Evolutionary conservation across 2,329 filamentous ascomycete species (phyloP).

Genomic region (Didymella segeticola): DNA sequence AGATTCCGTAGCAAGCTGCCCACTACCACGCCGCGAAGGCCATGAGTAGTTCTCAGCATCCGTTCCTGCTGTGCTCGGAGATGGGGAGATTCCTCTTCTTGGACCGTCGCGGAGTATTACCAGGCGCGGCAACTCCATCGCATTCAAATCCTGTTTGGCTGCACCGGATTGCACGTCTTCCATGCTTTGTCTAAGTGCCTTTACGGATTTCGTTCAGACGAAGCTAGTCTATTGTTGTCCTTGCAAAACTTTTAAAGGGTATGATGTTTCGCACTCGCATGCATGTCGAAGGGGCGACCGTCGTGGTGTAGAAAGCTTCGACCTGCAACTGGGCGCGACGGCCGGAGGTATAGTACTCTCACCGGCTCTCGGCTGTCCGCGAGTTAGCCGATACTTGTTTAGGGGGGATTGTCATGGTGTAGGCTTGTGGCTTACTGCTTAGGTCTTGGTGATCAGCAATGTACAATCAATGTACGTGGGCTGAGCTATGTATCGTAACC

Average conservation of each 20-base stretch:
- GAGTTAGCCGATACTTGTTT: neutral
- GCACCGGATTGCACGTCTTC: too few species aligned
- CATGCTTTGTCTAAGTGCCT: neutral
- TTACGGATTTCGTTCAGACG: neutral
- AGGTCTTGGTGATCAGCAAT: neutral
- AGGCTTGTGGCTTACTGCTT: neutral
- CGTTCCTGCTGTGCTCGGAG: neutral
- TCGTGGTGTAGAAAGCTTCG: neutral
- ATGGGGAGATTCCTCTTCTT: neutral
- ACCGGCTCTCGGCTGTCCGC: neutral
- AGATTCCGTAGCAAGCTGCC: conserved; percentile 16
- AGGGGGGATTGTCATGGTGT: neutral
- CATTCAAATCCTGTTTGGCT: neutral
- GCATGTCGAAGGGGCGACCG: neutral
- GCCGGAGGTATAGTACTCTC: neutral
- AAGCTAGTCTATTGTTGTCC: neutral
- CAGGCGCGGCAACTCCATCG: neutral
- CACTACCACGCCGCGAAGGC: conserved; percentile 1
- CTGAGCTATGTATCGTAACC: neutral
- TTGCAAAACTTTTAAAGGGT: neutral
- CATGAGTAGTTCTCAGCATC: neutral
- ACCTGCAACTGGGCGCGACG: neutral
- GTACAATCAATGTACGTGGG: neutral
- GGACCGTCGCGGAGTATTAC: neutral
- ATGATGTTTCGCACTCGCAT: neutral